Conservation (phyloP, 192 early-diverging fungal genomes). For the Spizellomyces sp. region DNA sequence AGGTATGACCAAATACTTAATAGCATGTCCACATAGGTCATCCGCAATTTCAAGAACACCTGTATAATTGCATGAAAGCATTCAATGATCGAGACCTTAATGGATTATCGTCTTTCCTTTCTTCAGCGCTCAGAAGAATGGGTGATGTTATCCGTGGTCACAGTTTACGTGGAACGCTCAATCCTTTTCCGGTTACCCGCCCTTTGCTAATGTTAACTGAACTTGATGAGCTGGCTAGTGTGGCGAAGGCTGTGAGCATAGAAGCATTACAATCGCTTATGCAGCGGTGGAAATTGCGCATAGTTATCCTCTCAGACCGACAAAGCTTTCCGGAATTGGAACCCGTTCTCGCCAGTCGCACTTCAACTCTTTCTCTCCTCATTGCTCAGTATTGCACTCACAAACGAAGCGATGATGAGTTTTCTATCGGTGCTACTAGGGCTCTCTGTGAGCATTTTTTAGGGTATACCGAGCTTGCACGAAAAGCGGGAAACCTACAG, state of each 20-base stretch:
- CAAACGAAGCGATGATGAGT: neutral
- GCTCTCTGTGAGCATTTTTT: conserved; percentile 30
- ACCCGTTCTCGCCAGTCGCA: conserved; percentile 30
- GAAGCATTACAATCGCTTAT: conserved; percentile 12
- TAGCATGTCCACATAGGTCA: neutral
- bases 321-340: conserved; percentile 35
- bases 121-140: neutral
- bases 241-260: neutral
- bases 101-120: conserved; percentile 1
- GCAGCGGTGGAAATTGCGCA: conserved; percentile 26
- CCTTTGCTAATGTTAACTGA: conserved; percentile 23
- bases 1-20: too few species aligned
- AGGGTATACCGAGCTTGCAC: conserved; percentile 24
- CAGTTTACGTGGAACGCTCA: neutral
- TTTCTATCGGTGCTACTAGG: neutral
- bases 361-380: conserved; percentile 11
- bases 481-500: conserved; percentile 34
- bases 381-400: conserved; percentile 1
- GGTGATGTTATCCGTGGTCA: too few species aligned
- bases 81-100: conserved; percentile 2
- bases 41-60: conserved; percentile 6
- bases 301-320: conserved; percentile 9
- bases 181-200: conserved; percentile 11
- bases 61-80: conserved; percentile 20
- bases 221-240: conserved; percentile 23